Evolutionary conservation across 164 flowering plant species (phyloP), one percentile per base, ranked within the genome.

Genomic region (Kingdonia uniflora): DNA sequence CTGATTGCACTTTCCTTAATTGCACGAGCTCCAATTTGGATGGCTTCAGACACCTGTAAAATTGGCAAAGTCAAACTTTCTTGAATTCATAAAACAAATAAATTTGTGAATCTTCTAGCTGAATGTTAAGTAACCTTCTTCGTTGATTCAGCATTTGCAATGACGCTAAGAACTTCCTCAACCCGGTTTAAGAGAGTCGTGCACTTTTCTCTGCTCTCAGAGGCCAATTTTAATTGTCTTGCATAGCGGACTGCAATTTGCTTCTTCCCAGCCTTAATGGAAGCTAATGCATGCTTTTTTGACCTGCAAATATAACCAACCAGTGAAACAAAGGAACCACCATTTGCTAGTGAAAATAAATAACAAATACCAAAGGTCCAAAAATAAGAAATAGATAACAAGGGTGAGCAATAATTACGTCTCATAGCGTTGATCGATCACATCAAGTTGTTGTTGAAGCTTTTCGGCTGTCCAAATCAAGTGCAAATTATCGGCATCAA

Each of bases 11-110:
- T 74, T 62, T 81, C 87, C 70, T 79, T 80, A 16, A 91, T 80
- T 47, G 86, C 92, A 48, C 56, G 78, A 38, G 85, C 75, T 56
- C 96, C 89, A 55, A 79, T 72, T 64, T 75, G 72, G 49, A 91
- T 76, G 51, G 92, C 96, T 72, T 91, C 96, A 50, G 85, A 64
- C 20, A 87, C 91, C 97, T 90, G 72, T 44, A 29, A 29, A 8
- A 8, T 29, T 29, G 8, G 35, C 35, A 29, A 3, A 29, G 49
- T 17, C 17, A 41, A 10, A 39, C 17, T 20, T 40, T 58, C 14
- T 46, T 54, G n/a, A 48, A 54, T 20, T 40, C 25, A 45, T 21
- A 35, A n/a, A 7, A n/a, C 38, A 15, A 20, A 4, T 52, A 23
- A 38, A 58, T 14, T 42, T 40, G 10, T 11, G 7, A 15, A 15